These are phyloP conservation scores for Dendrothele bispora DNA, from an alignment of 768 basidiomycete species.

Conservation along the genomic window DNA sequence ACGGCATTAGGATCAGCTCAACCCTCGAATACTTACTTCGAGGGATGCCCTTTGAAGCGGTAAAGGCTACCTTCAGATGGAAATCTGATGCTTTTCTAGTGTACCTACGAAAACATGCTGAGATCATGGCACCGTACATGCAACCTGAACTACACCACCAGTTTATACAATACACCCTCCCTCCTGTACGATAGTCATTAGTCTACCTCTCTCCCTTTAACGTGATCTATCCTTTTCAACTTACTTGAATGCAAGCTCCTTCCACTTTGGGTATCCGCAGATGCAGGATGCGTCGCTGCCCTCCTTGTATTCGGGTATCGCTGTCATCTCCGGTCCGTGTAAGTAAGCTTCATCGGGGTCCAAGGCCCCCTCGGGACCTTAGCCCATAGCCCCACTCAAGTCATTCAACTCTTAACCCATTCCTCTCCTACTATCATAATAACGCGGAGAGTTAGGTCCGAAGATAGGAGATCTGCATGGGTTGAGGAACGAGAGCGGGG, in stretches of 20 bases:
- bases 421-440: too few species aligned
- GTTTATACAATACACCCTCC: constrained; percentile 8
- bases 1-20: constrained; percentile 25
- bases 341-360: neutral
- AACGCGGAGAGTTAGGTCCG: too few species aligned
- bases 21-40: constrained; percentile 22
- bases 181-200: neutral
- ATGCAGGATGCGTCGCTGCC: constrained; percentile 2
- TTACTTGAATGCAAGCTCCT: neutral
- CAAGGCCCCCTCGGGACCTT: neutral
- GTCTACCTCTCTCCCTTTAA: neutral
- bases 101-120: constrained; percentile 20
- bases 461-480: too few species aligned
- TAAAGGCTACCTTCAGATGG: constrained; percentile 23
- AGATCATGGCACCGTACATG: constrained; percentile 19
- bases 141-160: constrained; percentile 11
- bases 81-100: constrained; percentile 16
- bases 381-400: too few species aligned
- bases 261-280: neutral
- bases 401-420: too few species aligned
- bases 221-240: neutral
- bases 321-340: neutral
- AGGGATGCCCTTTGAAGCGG: constrained; percentile 19
- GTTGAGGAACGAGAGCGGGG: too few species aligned
- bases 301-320: constrained; percentile 3